Evolutionary conservation across 768 basidiomycete genomes (phyloP), one percentile per base, ranked within the genome.

Genomic region (Serendipita indica): DNA sequence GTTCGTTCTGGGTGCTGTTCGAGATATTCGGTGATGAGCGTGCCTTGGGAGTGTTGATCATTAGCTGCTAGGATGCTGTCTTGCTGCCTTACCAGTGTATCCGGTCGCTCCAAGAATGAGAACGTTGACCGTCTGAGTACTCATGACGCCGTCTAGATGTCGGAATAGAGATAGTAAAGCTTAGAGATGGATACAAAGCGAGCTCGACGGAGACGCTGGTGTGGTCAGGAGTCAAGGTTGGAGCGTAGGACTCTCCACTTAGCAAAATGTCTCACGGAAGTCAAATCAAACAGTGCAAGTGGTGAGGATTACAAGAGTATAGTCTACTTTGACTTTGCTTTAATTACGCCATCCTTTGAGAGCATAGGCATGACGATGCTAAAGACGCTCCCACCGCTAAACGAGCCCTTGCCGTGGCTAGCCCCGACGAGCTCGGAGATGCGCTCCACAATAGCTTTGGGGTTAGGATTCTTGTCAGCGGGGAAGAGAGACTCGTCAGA

Each of bases 41-140:
- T 73, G 2, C 89, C 90, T 1, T 84, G 84, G 67, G 77, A 83
- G 16, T n/a, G 49, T 30, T 54, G n/a, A 16, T 7, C 20, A 54
- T 54, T n/a, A 54, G 35, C 35, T n/a, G n/a, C n/a, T n/a, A n/a
- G 10, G 22, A 28, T 46, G 35, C 12, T 43, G 27, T 3, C 3
- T 18, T 43, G 4, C 61, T 68, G 63, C 18, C 27, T 14, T 27
- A 77, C 75, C 70, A 28, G 68, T 68, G 62, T 65, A 69, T 3
- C 68, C 68, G 22, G 85, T 85, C 5, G 86, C 86, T 3, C 86
- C 87, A 33, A 86, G 74, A 41, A 89, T 70, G 41, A 88, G 72
- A 57, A 89, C 77, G 64, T 84, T 82, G 60, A 60, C 46, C 30
- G 16, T 54, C 30, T 6, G 35, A 37, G 35, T 10, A 37, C 10